Conservation (phyloP, 2,329 filamentous ascomycete genomes). For the Escovopsis sp. region DNA sequence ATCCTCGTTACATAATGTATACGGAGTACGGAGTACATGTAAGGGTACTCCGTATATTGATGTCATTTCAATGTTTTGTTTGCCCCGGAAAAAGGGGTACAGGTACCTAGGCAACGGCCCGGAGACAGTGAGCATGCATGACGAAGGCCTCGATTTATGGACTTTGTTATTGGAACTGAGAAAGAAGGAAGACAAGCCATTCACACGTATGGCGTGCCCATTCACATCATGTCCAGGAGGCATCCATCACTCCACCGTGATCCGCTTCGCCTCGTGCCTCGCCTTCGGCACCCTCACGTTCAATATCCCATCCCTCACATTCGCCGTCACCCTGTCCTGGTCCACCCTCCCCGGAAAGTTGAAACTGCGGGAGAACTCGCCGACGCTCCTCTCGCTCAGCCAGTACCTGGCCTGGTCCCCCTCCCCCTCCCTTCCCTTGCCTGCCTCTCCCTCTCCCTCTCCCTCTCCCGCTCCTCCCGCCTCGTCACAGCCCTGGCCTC, state of each 20-base stretch:
- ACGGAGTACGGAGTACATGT: no score
- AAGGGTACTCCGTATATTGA: no score
- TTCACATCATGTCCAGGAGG: no score
- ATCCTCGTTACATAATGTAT: no score
- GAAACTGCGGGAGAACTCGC: constrained; percentile 53
- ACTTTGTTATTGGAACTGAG: no score
- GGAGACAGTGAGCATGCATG: no score
- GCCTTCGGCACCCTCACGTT: constrained; percentile 50
- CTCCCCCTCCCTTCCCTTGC: constrained; percentile 9
- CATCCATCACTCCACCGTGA: constrained; percentile 23
- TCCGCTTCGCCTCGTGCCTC: constrained; percentile 38
- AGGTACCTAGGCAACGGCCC: no score
- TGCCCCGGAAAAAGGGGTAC: no score
- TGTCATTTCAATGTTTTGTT: no score
- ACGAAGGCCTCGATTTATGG: no score
- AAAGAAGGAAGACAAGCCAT: no score
- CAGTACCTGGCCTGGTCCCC: constrained; percentile 46
- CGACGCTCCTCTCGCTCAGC: constrained; percentile 49
- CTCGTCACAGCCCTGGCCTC: constrained; percentile 10
- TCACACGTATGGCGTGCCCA: no score
- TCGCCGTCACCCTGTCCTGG: constrained; percentile 43
- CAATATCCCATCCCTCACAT: constrained; percentile 49
- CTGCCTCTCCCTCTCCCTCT: background rate
- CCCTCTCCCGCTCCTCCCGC: constrained; percentile 45
- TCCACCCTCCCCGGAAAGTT: constrained; percentile 50